Percentiles rank a stretch among this genome's conserved stretches.
Conservation (phyloP, 2,329 filamentous ascomycete species). For the Didymella sp. region DNA sequence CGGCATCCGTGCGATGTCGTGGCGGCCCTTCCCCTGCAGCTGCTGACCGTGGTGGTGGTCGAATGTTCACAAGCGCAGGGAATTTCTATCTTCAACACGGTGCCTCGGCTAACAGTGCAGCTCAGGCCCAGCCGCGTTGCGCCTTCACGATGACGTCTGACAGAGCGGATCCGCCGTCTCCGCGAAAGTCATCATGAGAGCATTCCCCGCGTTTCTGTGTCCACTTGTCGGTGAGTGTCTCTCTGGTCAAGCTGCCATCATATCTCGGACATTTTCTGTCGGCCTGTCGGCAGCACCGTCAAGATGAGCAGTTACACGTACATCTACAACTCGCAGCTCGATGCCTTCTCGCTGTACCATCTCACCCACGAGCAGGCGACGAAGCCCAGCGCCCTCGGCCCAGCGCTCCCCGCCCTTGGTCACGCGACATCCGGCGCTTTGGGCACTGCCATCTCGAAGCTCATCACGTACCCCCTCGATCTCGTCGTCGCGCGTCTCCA, state of each 20-base stretch:
- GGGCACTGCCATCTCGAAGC: constrained; percentile 79
- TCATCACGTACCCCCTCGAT: constrained; percentile 80
- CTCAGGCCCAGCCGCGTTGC: constrained; percentile 11
- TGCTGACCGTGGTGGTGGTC: background rate
- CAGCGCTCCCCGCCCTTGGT: constrained; percentile 73
- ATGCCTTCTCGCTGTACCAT: constrained; percentile 54
- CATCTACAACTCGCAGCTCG: constrained; percentile 55
- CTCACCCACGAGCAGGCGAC: constrained; percentile 47
- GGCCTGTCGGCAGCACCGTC: constrained; percentile 17
- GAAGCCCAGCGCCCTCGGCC: constrained; percentile 44
- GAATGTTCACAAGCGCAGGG: constrained; percentile 27
- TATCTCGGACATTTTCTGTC: constrained; percentile 7
- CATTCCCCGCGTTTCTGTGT: constrained; percentile 33
- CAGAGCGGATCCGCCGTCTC: constrained; percentile 33
- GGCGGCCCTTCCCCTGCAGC: background rate
- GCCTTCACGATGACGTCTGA: constrained; percentile 33
- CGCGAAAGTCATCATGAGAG: constrained; percentile 28
- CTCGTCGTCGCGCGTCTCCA: constrained; percentile 83
- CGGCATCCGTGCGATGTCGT: background rate
- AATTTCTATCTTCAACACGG: constrained; percentile 6
- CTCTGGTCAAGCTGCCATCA: background rate
- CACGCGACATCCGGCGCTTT: constrained; percentile 82
- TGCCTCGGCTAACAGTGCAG: constrained; percentile 26
- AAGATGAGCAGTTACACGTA: constrained; percentile 35
- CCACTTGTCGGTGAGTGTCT: background rate